phyloP scores from a whole-genome alignment of 805 yeast species.

The Zygoascus flipseniorum region DNA sequence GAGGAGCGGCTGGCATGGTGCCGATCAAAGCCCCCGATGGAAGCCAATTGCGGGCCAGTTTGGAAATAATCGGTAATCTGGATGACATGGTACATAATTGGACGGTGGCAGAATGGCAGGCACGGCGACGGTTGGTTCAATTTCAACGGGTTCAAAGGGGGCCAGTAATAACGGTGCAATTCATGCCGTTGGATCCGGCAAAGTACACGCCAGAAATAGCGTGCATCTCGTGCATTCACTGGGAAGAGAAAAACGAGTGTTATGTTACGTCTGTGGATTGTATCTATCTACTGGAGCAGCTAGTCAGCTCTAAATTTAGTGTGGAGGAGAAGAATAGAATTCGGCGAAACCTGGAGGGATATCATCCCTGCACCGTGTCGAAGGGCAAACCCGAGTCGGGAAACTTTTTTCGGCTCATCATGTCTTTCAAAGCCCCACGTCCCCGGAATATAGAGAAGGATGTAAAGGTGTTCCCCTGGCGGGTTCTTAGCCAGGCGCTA shows the following conservation, averaged over 20 bases:
- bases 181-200: slow-evolving; percentile 31
- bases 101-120: slow-evolving; percentile 36
- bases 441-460: slow-evolving; percentile 67
- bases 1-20: neutral
- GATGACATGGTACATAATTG: slow-evolving; percentile 36
- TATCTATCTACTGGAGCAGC: slow-evolving; percentile 45
- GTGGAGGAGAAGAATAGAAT: slow-evolving; percentile 66
- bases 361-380: slow-evolving; percentile 52
- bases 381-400: slow-evolving; percentile 35
- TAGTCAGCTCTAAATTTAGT: slow-evolving; percentile 46
- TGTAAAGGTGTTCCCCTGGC: slow-evolving; percentile 59
- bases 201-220: slow-evolving; percentile 35
- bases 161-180: slow-evolving; percentile 31
- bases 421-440: slow-evolving; percentile 54
- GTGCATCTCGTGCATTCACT: slow-evolving; percentile 51
- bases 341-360: slow-evolving; percentile 55
- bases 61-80: slow-evolving; percentile 25
- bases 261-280: slow-evolving; percentile 61
- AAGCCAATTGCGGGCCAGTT: slow-evolving; percentile 19
- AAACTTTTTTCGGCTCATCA: slow-evolving; percentile 39
- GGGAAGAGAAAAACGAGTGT: slow-evolving; percentile 41
- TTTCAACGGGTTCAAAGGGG: slow-evolving; percentile 34
- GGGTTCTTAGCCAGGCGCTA: slow-evolving; percentile 43
- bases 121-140: slow-evolving; percentile 41
- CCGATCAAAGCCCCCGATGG: neutral